Base-by-base conservation (phyloP, 2,329 filamentous ascomycete genomes). In the Fusarium napiforme region DNA sequence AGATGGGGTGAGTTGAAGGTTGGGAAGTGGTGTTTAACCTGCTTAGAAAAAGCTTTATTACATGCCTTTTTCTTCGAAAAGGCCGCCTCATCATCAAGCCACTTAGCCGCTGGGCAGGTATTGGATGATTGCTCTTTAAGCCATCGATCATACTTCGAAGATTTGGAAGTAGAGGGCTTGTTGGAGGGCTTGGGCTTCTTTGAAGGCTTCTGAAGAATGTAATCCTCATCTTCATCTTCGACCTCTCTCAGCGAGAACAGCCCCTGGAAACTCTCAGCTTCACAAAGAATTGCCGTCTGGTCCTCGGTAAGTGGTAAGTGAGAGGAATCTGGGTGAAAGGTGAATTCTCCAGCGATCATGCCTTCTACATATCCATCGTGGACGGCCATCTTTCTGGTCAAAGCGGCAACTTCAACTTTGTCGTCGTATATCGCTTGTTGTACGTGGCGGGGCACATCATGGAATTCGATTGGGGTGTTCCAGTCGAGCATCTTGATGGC, bases 331-430 rank as follows among this genome's bases (percentile, higher is more conserved):
- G 63, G 71, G 32, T 67, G 19, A 23, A 53, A 68, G 9, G 63
- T 73, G 36, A 77, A 75, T 12, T 68, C 59, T 26, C 73, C 73
- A 7, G 75, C 75, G 49, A 77, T 70, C 4, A 39, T 43, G 28
- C 69, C 73, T 21, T 76, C 75, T 4, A 75, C 52, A 21, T 42
- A 47, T 14, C 64, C 73, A 34, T 77, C 67, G 32, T 65, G 69
- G 21, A 75, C 55, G 4, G 61, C 49, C 2, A 76, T 57, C 39
- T 72, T 68, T 39, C 64, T 49, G 45, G 69, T 60, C 14, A 60
- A 52, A 7, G 55, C 59, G 11, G 71, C 50, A n/a, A 75, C 28
- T 1, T 62, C 45, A 11, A 28, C 30, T 16, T 76, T 75, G 11
- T 67, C 46, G 1, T 60, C 28, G 34, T 58, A 64, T 34, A 77